Evolutionary conservation across 2,329 filamentous ascomycete genomes (phyloP).

Genomic region (Ophiostoma quercus): DNA sequence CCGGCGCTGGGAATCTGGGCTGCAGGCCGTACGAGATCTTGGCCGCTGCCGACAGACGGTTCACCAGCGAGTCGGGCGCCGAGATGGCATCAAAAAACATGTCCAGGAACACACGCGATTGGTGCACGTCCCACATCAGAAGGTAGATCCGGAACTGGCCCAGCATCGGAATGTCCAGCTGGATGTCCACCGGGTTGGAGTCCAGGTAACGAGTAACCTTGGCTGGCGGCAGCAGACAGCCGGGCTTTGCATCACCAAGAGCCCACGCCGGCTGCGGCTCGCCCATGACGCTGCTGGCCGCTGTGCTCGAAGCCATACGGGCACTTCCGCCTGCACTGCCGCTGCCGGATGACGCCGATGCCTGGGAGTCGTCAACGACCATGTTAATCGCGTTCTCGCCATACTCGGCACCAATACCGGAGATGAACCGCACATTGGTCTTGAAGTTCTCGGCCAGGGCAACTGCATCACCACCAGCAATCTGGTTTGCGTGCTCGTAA

Average conservation of each 20-base stretch:
- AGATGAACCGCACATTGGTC: conserved; percentile 63
- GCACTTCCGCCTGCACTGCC: neutral
- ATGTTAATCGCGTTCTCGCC: conserved; percentile 47
- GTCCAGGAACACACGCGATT: conserved; percentile 50
- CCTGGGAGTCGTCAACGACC: conserved; percentile 30
- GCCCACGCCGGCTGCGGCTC: conserved; percentile 33
- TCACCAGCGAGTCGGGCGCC: conserved; percentile 50
- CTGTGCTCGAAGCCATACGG: neutral
- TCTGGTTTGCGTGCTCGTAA: conserved; percentile 40
- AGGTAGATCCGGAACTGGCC: conserved; percentile 74
- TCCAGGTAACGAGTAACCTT: conserved; percentile 71
- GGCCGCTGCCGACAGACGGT: conserved; percentile 54
- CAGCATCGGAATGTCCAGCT: conserved; percentile 71
- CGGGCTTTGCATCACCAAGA: conserved; percentile 43
- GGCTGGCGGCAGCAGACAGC: conserved; percentile 58
- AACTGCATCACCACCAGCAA: conserved; percentile 52
- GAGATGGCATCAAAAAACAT: conserved; percentile 53
- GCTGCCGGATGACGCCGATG: neutral
- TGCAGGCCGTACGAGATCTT: conserved; percentile 57
- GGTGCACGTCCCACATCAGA: conserved; percentile 58
- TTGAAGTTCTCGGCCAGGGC: conserved; percentile 60
- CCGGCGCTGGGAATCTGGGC: conserved; percentile 51
- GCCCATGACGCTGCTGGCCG: neutral
- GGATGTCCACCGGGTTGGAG: conserved; percentile 70
- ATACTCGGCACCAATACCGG: conserved; percentile 59